Conservation (phyloP, 1,284 basidiomycete genomes). For the Coriolopsis trogii region DNA sequence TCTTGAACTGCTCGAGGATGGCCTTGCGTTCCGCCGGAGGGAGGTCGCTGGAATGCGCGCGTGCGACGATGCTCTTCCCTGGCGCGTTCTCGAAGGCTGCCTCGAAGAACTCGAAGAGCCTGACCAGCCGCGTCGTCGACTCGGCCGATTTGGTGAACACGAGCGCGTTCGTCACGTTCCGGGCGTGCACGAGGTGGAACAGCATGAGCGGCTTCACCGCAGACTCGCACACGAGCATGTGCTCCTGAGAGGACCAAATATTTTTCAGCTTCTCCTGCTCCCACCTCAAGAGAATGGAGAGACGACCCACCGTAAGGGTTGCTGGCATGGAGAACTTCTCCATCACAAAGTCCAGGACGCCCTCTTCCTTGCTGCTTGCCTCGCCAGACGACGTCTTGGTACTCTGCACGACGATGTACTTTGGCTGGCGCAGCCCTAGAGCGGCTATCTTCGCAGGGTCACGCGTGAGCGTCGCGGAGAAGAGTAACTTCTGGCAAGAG, state of each 20-base stretch:
- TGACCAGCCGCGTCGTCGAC: slow-evolving; percentile 83
- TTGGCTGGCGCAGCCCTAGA: slow-evolving; percentile 78
- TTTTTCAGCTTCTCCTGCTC: too few relatives aligned
- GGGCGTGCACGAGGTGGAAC: slow-evolving; percentile 79
- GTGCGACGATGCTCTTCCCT: slow-evolving; percentile 47
- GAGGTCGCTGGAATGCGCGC: slow-evolving; percentile 89
- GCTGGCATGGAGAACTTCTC: slow-evolving; percentile 86
- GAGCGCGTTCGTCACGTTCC: slow-evolving; percentile 69
- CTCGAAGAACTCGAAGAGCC: slow-evolving; percentile 85
- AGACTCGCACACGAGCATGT: slow-evolving; percentile 83
- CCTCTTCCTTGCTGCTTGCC: slow-evolving; percentile 37
- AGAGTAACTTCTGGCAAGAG: slow-evolving; percentile 94
- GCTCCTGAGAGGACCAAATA: slow-evolving; percentile 78
- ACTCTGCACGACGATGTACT: slow-evolving; percentile 85
- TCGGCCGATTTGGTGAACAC: slow-evolving; percentile 98
- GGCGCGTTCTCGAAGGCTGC: slow-evolving; percentile 40
- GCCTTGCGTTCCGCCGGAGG: slow-evolving; percentile 70
- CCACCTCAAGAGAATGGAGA: too few relatives aligned
- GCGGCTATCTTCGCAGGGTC: slow-evolving; percentile 93
- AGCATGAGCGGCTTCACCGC: slow-evolving; percentile 89
- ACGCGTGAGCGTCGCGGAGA: slow-evolving; percentile 94
- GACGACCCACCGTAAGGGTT: slow-evolving; percentile 61
- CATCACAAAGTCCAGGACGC: slow-evolving; percentile 56
- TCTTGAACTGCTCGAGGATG: slow-evolving; percentile 82
- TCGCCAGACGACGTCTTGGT: slow-evolving; percentile 24